These are phyloP conservation scores for Beauveria pseudobassiana DNA, from an alignment of 2,329 filamentous ascomycete species.

Conservation along the genomic window DNA sequence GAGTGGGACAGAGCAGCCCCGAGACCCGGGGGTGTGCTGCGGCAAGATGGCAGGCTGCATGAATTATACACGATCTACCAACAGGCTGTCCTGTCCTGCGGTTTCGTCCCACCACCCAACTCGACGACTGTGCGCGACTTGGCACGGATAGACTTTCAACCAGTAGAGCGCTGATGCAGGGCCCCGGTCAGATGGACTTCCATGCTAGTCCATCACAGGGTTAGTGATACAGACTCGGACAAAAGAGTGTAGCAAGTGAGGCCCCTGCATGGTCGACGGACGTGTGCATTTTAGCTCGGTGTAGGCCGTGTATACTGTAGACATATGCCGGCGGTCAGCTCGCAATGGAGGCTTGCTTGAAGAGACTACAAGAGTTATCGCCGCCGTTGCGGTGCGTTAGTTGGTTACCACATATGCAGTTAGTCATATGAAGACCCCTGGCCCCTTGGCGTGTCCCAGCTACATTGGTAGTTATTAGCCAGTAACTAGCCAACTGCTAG, in stretches of 20 bases:
- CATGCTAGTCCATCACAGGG: background rate
- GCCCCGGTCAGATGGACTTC: background rate
- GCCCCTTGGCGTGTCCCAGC: no score
- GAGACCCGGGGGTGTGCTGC: background rate
- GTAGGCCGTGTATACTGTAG: background rate
- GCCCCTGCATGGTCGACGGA: background rate
- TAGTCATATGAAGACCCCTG: no score
- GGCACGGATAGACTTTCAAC: slow-evolving; percentile 8
- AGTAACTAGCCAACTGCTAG: no score
- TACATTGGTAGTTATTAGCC: no score
- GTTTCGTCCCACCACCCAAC: slow-evolving; percentile 7
- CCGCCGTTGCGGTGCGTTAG: no score
- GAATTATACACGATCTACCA: slow-evolving; percentile 3
- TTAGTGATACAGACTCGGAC: background rate
- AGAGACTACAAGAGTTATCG: no score
- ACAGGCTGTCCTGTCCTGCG: background rate
- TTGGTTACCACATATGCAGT: no score
- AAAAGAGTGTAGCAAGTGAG: background rate
- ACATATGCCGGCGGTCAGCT: background rate
- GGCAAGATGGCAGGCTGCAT: background rate
- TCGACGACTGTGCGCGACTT: background rate
- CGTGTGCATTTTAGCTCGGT: background rate
- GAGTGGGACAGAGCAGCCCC: background rate
- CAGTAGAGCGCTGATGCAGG: background rate
- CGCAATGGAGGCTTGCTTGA: no score